A percentile compares a stretch with the other conserved stretches of the same genome.
Evolutionary conservation across 116 monocot genomes (phyloP).

Genomic region (Papilionanthe hybrid): DNA sequence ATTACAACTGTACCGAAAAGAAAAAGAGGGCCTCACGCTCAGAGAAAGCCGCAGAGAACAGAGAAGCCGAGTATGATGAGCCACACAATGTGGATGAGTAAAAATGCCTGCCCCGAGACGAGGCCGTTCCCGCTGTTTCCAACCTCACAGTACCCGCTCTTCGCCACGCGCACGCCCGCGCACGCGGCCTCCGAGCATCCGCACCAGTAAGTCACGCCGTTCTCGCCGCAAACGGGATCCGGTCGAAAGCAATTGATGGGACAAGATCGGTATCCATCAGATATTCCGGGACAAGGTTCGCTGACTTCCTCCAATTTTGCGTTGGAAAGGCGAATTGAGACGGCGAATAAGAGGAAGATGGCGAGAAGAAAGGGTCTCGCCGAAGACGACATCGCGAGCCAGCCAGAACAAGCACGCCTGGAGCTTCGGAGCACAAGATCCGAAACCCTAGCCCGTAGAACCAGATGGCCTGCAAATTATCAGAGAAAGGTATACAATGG

Average conservation of each 20-base stretch:
- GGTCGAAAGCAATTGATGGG: constrained; percentile 57
- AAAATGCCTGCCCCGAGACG: constrained; percentile 73
- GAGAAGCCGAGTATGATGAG: constrained; percentile 45
- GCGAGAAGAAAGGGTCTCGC: not conserved
- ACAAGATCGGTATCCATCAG: constrained; percentile 24
- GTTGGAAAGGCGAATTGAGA: constrained; percentile 9
- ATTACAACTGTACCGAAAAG: constrained; percentile 8
- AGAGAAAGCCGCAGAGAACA: constrained; percentile 47
- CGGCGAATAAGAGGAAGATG: constrained; percentile 6
- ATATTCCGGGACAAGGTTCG: constrained; percentile 18
- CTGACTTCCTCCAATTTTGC: not conserved
- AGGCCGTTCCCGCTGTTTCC: constrained; percentile 19
- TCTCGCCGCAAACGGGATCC: constrained; percentile 73
- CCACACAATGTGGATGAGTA: constrained; percentile 34
- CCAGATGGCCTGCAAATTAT: not conserved
- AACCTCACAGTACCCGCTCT: constrained; percentile 59
- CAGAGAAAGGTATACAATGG: too few species aligned
- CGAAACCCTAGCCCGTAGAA: not conserved
- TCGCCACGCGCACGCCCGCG: constrained; percentile 56
- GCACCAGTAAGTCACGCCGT: constrained; percentile 84
- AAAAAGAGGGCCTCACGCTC: constrained; percentile 16
- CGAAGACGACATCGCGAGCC: not conserved
- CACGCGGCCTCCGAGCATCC: constrained; percentile 81
- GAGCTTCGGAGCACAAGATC: not conserved
- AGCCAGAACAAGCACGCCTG: not conserved